Evolutionary conservation across 2,329 filamentous ascomycete genomes (phyloP).

Genomic region (Xylaria sp.): DNA sequence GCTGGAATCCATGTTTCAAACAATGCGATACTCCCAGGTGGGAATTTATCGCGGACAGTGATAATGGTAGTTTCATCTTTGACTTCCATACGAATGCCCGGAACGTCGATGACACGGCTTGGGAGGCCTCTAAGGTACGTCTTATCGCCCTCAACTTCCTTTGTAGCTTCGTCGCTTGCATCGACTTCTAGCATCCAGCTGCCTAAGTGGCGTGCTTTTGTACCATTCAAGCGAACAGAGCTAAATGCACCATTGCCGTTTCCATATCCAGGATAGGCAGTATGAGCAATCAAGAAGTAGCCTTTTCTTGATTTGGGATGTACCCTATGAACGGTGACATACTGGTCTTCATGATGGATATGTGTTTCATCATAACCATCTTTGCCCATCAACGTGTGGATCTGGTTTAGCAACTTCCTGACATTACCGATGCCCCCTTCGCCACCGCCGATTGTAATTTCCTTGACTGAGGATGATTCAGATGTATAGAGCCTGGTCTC

Average conservation of each 20-base stretch:
- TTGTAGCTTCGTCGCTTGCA: slow-evolving; percentile 73
- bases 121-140: slow-evolving; percentile 83
- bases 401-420: slow-evolving; percentile 92
- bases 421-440: slow-evolving; percentile 87
- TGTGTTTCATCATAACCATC: slow-evolving; percentile 95
- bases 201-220: slow-evolving; percentile 84
- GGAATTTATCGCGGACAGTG: slow-evolving; percentile 82
- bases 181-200: slow-evolving; percentile 95
- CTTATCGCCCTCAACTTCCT: slow-evolving; percentile 73
- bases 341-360: slow-evolving; percentile 95
- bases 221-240: slow-evolving; percentile 83
- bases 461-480: slow-evolving; percentile 70
- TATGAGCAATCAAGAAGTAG: slow-evolving; percentile 95
- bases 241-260: slow-evolving; percentile 83
- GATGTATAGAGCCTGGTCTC: slow-evolving; percentile 88
- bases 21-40: slow-evolving; percentile 91
- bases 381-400: slow-evolving; percentile 94
- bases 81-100: slow-evolving; percentile 77
- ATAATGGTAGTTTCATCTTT: slow-evolving; percentile 80
- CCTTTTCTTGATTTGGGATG: slow-evolving; percentile 93
- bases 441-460: slow-evolving; percentile 73
- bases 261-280: slow-evolving; percentile 90
- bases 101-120: slow-evolving; percentile 78
- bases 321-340: slow-evolving; percentile 94
- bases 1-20: slow-evolving; percentile 96